Evolutionary conservation across 345 rosid species (phyloP).

Genomic region (Melaleuca quinquenervia): DNA sequence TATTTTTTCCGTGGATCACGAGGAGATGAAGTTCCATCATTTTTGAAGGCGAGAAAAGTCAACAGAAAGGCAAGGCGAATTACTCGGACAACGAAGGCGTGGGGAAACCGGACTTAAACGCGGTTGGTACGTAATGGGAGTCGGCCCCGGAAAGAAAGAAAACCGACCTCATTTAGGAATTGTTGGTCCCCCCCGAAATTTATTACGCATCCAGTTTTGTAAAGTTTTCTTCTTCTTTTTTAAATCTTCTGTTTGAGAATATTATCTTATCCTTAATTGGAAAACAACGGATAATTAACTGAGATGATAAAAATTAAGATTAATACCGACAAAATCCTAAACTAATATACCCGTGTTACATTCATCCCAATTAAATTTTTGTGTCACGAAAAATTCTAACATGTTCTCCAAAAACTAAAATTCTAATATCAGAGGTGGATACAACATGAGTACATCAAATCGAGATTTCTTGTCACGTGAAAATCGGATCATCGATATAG

Average conservation of each 20-base stretch:
- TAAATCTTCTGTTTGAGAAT: no score
- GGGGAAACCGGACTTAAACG: neutral
- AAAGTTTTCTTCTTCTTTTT: no score
- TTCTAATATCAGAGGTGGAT: no score
- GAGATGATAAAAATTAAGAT: fast-evolving
- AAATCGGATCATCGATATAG: no score
- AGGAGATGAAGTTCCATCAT: neutral
- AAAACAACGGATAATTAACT: neutral
- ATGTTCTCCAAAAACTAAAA: no score
- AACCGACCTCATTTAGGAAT: no score
- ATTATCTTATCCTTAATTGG: neutral
- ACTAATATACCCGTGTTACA: no score
- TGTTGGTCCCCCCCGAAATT: neutral
- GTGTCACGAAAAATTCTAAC: no score
- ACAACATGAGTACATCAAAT: no score
- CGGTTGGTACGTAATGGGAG: neutral
- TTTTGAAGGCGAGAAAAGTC: neutral
- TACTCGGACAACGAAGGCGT: neutral
- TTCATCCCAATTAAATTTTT: no score
- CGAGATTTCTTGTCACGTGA: no score
- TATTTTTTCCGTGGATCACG: neutral
- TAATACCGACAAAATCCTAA: no score
- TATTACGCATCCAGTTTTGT: neutral
- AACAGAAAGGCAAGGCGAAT: neutral
- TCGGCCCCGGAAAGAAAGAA: neutral